Evolutionary conservation across 2,329 filamentous ascomycete species (phyloP).

Genomic region (Aspergillus pseudoviridinutans): DNA sequence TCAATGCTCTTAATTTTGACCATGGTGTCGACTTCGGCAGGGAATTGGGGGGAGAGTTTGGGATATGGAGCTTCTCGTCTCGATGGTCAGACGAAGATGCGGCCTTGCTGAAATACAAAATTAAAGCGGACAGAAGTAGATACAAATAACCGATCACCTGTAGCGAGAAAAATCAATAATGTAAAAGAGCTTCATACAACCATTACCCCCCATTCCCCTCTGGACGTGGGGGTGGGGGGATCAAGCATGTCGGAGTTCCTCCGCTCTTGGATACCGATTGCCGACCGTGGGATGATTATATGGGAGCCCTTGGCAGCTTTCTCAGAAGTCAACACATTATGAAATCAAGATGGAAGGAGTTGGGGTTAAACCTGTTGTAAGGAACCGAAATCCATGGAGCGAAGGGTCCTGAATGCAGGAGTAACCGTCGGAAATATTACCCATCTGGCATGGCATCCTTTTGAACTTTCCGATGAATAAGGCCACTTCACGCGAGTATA

Average conservation of each 20-base stretch:
- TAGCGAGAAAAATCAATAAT: background rate
- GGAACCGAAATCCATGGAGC: background rate
- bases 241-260: background rate
- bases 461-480: background rate
- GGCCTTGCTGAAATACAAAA: background rate
- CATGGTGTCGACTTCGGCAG: constrained; percentile 40
- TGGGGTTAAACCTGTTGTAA: background rate
- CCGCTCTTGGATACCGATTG: background rate
- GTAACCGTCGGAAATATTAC: background rate
- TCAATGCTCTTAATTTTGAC: constrained; percentile 63
- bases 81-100: background rate
- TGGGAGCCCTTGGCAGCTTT: background rate
- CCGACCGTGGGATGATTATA: background rate
- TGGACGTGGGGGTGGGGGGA: background rate
- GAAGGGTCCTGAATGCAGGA: background rate
- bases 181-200: background rate
- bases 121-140: background rate
- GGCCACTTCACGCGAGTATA: background rate
- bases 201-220: background rate
- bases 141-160: background rate
- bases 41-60: background rate
- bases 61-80: background rate
- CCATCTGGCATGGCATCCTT: background rate
- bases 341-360: background rate
- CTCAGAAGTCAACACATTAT: background rate